Evolutionary conservation across 257 asterid genomes (phyloP).

Genomic region (Salvia rosmarinus): DNA sequence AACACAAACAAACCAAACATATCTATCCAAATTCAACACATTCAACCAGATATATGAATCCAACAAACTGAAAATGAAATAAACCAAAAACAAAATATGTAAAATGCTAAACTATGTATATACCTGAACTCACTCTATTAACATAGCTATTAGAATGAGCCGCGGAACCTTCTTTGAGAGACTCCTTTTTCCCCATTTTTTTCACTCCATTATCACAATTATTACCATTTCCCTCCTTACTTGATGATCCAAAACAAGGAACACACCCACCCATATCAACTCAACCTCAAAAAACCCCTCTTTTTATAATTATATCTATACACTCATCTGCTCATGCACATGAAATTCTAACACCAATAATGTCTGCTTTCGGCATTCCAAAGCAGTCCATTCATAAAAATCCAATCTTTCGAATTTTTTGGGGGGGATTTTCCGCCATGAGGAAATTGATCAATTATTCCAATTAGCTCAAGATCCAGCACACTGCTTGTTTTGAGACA

Average conservation of each 20-base stretch:
- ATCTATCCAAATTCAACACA: conserved; percentile 33
- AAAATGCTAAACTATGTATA: conserved; percentile 23
- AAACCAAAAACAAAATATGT: neutral
- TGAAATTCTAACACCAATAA: conserved; percentile 35
- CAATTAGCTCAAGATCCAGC: conserved; percentile 49
- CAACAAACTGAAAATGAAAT: conserved; percentile 20
- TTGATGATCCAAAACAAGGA: conserved; percentile 85
- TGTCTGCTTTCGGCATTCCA: conserved; percentile 41
- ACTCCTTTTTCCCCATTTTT: conserved; percentile 61
- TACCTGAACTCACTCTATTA: conserved; percentile 75
- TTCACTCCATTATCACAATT: conserved; percentile 52
- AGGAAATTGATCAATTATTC: conserved; percentile 51
- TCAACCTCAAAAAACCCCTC: conserved; percentile 41
- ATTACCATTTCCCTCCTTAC: conserved; percentile 42
- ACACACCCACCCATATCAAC: conserved; percentile 84
- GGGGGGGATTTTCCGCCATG: conserved; percentile 41
- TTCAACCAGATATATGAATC: conserved; percentile 23
- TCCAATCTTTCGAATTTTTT: conserved; percentile 44
- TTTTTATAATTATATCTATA: neutral
- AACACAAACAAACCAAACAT: conserved; percentile 25
- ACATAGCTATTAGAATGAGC: conserved; percentile 54
- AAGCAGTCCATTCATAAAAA: conserved; percentile 58
- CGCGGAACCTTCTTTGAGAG: conserved; percentile 68
- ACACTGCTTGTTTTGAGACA: conserved; percentile 40
- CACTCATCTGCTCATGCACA: conserved; percentile 26